phyloP scores from a whole-genome alignment of 2,329 filamentous ascomycete genomes.

The Fusarium tjaetaba region DNA sequence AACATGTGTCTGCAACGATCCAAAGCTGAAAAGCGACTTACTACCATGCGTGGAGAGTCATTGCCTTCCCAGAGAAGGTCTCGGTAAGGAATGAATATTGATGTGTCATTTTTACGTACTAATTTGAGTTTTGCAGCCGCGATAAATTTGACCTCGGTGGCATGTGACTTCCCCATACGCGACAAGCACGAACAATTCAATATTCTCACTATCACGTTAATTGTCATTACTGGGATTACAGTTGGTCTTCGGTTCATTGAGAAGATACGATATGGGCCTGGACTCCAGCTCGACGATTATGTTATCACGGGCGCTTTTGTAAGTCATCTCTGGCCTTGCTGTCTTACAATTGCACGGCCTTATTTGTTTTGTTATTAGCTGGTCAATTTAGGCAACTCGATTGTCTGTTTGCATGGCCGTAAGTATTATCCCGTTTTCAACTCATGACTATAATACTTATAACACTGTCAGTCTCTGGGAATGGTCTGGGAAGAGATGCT shows the following conservation, averaged over 20 bases:
- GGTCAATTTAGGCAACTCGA: neutral
- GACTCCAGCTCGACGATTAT: neutral
- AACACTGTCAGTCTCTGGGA: neutral
- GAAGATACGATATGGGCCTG: neutral
- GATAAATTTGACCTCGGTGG: neutral
- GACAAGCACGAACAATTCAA: slow-evolving; percentile 1
- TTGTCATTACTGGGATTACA: neutral
- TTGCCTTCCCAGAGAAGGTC: neutral
- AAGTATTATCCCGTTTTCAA: too few relatives aligned
- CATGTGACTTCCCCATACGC: slow-evolving; percentile 3
- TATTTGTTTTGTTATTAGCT: neutral
- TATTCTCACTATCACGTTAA: neutral
- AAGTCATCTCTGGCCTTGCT: neutral
- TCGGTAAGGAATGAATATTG: neutral
- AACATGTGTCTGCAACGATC: neutral
- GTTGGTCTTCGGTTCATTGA: neutral
- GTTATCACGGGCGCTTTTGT: neutral
- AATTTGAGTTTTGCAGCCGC: neutral
- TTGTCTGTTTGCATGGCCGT: slow-evolving; percentile 1
- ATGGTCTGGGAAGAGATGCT: slow-evolving; percentile 12
- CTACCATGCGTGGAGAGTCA: neutral
- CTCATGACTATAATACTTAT: neutral
- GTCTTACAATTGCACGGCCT: neutral
- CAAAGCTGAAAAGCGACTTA: neutral
- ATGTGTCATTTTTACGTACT: neutral